Evolutionary conservation across 2,329 filamentous ascomycete genomes (phyloP).

Genomic region (Dothiorella sarmentorum): DNA sequence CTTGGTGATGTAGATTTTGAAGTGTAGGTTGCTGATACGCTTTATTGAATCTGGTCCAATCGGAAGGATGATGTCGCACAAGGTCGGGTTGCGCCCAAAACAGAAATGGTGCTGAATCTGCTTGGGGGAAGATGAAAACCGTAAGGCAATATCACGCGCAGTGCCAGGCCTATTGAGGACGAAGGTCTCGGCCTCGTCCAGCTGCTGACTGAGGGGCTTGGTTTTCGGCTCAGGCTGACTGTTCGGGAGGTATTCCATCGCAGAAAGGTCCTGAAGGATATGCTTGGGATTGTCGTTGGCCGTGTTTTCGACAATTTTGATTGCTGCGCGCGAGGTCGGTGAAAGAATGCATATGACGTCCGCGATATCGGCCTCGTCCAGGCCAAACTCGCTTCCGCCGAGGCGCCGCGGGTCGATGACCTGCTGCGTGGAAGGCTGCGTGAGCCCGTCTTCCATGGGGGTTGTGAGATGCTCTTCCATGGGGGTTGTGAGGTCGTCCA

Average conservation of each 20-base stretch:
- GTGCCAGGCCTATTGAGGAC: slow-evolving; percentile 43
- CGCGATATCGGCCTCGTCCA: slow-evolving; percentile 76
- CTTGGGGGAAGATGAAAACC: slow-evolving; percentile 71
- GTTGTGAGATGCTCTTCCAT: no score
- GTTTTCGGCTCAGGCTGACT: no score
- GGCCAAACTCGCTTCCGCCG: slow-evolving; percentile 76
- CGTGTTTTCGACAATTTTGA: slow-evolving; percentile 63
- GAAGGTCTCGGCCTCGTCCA: slow-evolving; percentile 45
- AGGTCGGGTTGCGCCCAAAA: slow-evolving; percentile 72
- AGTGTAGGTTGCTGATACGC: slow-evolving; percentile 90
- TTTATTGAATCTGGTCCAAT: slow-evolving; percentile 55
- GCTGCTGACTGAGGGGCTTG: slow-evolving; percentile 23
- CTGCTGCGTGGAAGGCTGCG: slow-evolving; percentile 69
- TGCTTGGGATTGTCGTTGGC: slow-evolving; percentile 54
- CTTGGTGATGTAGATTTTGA: slow-evolving; percentile 87
- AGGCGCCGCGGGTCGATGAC: slow-evolving; percentile 76
- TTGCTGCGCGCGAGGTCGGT: slow-evolving; percentile 70
- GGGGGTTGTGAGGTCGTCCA: no score
- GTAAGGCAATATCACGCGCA: slow-evolving; percentile 66
- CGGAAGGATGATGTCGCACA: slow-evolving; percentile 70
- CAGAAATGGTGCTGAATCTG: slow-evolving; percentile 70
- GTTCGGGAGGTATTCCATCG: slow-evolving; percentile 24
- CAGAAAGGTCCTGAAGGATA: slow-evolving; percentile 52
- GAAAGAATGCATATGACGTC: slow-evolving; percentile 89
- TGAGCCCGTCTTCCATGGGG: slow-evolving; percentile 36